These are phyloP conservation scores for Phtheirospermum japonicum DNA, from an alignment of 257 asterid species.

Conservation along the genomic window DNA sequence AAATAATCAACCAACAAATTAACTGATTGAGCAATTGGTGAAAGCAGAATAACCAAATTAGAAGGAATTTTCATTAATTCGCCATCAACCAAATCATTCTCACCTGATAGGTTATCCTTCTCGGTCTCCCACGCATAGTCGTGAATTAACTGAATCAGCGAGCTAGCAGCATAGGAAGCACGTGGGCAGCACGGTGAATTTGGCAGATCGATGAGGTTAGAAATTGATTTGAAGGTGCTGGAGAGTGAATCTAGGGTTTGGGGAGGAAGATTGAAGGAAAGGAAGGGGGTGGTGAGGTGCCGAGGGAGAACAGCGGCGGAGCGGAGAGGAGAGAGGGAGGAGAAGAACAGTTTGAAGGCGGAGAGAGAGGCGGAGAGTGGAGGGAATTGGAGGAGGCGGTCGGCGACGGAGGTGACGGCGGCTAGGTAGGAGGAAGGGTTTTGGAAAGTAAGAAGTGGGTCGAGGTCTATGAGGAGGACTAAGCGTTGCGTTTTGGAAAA, in stretches of 20 bases:
- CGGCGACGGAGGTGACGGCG: slow-evolving; percentile 45
- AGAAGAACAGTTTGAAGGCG: slow-evolving; percentile 71
- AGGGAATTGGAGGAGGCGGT: slow-evolving; percentile 60
- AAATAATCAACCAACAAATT: slow-evolving; percentile 36
- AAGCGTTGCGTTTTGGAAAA: slow-evolving; percentile 66
- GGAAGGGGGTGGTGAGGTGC: slow-evolving; percentile 33
- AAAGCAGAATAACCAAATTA: slow-evolving; percentile 71
- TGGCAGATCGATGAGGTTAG: slow-evolving; percentile 31
- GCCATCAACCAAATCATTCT: slow-evolving; percentile 25
- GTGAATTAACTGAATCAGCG: slow-evolving; percentile 58
- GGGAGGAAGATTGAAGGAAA: slow-evolving; percentile 43
- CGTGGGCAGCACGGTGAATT: slow-evolving; percentile 29
- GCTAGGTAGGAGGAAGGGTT: slow-evolving; percentile 54
- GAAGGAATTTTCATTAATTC: slow-evolving; percentile 34
- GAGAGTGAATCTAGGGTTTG: slow-evolving; percentile 50
- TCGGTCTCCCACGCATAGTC: slow-evolving; percentile 80
- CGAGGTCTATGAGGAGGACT: slow-evolving; percentile 73
- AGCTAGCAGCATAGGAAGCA: slow-evolving; percentile 41
- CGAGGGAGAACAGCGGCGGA: slow-evolving; percentile 47
- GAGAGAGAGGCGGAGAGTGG: slow-evolving; percentile 61
- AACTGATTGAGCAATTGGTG: slow-evolving; percentile 45
- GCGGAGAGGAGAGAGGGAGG: slow-evolving; percentile 73
- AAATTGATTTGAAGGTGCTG: slow-evolving; percentile 34
- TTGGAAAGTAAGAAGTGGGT: slow-evolving; percentile 53
- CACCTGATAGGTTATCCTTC: slow-evolving; percentile 36